Evolutionary conservation across 2,329 filamentous ascomycete species (phyloP), one percentile per base, ranked within the genome.

Genomic region (Fusarium tjaetaba): DNA sequence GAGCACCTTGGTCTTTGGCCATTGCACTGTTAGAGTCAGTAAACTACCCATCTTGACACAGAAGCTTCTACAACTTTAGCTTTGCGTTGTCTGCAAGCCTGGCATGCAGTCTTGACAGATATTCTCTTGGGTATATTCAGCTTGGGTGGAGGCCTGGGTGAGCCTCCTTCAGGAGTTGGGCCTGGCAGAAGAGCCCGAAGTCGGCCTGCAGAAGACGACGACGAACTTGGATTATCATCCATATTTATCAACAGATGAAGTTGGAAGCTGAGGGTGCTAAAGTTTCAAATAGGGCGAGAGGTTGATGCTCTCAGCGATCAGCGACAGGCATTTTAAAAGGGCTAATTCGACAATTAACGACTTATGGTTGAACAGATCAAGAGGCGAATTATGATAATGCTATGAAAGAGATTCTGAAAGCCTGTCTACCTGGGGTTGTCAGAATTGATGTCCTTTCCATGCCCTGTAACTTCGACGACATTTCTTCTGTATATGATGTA

Each of bases 81-180:
- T 32, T 73, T 73, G 24, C 70, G 71, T 20, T 71, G 70, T 14
- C 71, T 70, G 38, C 71, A 73, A 24, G 66, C 48, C 42, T 73
- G 57, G 26, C 71, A 73, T 11, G 71, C 71, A 28, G 43, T 65
- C 43, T 70, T 73, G 38, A 73, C 70, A 14, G 65, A 55, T 18
- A 46, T 38, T 28, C 71, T 55, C 42, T 67, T 73, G 16, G 71
- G 70, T 11, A 73, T 62, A 24, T 57, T 53, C 5, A 73, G n/a
- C 26, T 61, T 73, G 43, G 36, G 48, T 10, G 62, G 58, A 39
- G 55, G 45, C 5, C 22, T 30, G 4, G 58, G 26, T n/a, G 38
- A 43, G 18, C 26, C 28, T 15, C 22, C 60, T 24, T 39, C 38
- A 8, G 56, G 70, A 22, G 24, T 41, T 30, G 70, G 70, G 2